Evolutionary conservation across 495 filamentous ascomycete genomes (phyloP), one percentile per base, ranked within the genome.

Genomic region (Xylaria castorea): DNA sequence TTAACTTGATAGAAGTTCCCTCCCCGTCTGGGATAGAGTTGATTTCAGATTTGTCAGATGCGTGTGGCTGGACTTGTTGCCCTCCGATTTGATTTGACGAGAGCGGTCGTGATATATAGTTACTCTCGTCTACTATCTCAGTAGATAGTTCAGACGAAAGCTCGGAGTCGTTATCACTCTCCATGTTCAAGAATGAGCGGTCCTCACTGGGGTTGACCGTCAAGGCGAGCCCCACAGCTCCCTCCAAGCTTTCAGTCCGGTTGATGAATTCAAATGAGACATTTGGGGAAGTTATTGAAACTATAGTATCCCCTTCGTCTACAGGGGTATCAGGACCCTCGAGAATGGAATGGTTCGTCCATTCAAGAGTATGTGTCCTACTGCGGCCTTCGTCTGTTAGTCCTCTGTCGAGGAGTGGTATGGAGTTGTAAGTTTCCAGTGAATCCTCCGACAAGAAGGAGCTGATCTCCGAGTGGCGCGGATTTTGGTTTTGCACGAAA

Each of bases 61-160:
- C 27, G 27, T 22, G 62, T 40, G 63, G 20, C 57, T 27, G 11
- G 30, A 55, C 30, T 27, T 51, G 63, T 12, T 72, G 62, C 18
- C 78, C 53, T 71, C 77, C 75, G 50, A 68, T 66, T 50, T 66
- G 69, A 55, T 71, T 81, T 62, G 63, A 77, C 62, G 73, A 78
- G 55, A 51, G 81, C 75, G 71, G 73, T 53, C 71, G 74, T 57
- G 77, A 75, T 27, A 80, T 66, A 6, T 81, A 78, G 38, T 83
- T 85, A 38, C 90, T 87, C 40, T 82, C 75, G 48, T 87, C 87
- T 34, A 90, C 84, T 27, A 88, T 79, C 60, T 95, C 92, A 9
- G 90, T 83, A 1, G 95, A 96, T 38, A 95, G 73, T 70, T 97
- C 93, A 14, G 93, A 94, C 18, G 93, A 95, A 18, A 95, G 81